Evolutionary conservation across 768 basidiomycete species (phyloP), one percentile per base, ranked within the genome.

Genomic region (Boletus rubroflammeus): DNA sequence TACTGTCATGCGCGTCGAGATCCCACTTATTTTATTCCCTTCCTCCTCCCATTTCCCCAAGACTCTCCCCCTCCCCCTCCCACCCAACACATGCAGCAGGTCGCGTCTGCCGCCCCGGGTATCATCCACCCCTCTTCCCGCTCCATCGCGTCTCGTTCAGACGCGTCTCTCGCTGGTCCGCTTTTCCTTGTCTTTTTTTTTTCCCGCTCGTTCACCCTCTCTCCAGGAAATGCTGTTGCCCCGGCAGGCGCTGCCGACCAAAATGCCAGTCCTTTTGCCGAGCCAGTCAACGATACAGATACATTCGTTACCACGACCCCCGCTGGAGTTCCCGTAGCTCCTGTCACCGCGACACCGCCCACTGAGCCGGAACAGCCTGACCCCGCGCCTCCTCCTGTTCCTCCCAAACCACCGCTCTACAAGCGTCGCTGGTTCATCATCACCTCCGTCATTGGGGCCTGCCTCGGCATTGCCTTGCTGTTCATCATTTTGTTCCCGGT

Each of bases 401-500:
- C 60, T 11, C 55, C 47, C 8, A 60, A 57, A 52, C 64, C 63
- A 29, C 83, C 82, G 14, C 76, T 86, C 51, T 86, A 84, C 73
- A 85, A 81, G 66, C 78, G 74, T 56, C 77, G 79, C 39, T 80
- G 78, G 76, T 86, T 88, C 73, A 83, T 87, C 54, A 77, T 86
- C 55, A 75, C 78, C 28, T 74, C 75, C 49, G 63, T 82, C 56
- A 74, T 86, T 28, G 62, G 75, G 4, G 68, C 76, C 17, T 76
- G 79, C 6, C 62, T 88, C 15, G 80, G 73, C 34, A 85, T 89
- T 50, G 83, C 77, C 15, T 64, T 88, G 35, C 67, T 88, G 19
- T 89, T 88, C 68, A 79, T 88, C 56, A 44, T 88, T 11, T 67
- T 89, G 23, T 88, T 81, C 66, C 86, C 86, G 6, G 83, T 88